A percentile compares a stretch with the other conserved stretches of the same genome.
Evolutionary conservation across 75 land plant species (phyloP).

Genomic region (Pinus albicaulis): DNA sequence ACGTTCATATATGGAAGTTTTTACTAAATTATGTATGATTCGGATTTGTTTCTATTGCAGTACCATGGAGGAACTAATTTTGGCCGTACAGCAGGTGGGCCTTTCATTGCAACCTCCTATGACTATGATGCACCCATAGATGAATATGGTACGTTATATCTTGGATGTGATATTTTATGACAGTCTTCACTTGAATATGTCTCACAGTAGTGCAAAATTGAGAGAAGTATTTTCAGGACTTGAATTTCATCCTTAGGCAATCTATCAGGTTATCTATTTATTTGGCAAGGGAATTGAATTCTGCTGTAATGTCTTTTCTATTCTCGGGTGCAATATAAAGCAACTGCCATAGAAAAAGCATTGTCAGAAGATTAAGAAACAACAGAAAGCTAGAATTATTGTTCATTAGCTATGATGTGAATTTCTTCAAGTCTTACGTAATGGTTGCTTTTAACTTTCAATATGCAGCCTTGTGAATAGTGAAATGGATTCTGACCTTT

Average conservation of each 20-base stretch:
- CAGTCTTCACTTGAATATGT: not conserved
- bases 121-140: constrained; percentile 92
- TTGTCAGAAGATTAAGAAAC: not conserved
- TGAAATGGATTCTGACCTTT: not conserved
- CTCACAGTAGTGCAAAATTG: not conserved
- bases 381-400: not conserved
- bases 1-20: not conserved
- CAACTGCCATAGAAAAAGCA: not conserved
- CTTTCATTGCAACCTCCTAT: constrained; percentile 75
- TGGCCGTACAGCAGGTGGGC: constrained; percentile 76
- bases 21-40: not conserved
- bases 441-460: not conserved
- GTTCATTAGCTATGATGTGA: not conserved
- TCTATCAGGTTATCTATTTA: not conserved
- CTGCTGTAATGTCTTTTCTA: not conserved
- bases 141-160: constrained; percentile 66
- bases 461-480: not conserved
- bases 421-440: not conserved
- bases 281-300: not conserved
- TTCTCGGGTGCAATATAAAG: not conserved
- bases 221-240: not conserved
- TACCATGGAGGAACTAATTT: constrained; percentile 98
- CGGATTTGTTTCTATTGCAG: constrained; percentile 26
- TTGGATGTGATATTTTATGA: not conserved
- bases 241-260: not conserved